These are phyloP conservation scores for Brassica rapa DNA, from an alignment of 345 rosid species.

Conservation along the genomic window DNA sequence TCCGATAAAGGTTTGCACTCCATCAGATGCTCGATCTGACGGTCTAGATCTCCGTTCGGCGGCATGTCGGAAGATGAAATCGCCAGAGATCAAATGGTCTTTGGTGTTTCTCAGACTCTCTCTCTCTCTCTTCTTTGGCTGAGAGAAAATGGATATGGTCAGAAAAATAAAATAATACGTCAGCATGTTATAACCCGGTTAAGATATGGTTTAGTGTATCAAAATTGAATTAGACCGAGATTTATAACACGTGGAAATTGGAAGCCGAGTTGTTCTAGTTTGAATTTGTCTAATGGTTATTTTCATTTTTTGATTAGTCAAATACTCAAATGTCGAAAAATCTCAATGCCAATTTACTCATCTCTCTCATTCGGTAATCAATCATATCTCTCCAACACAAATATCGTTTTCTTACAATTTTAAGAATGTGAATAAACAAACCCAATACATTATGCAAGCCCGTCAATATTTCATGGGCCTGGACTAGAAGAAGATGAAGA, in stretches of 20 bases:
- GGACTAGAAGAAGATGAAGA: not conserved
- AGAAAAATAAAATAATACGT: too few relatives aligned
- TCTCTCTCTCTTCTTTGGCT: slow-evolving; percentile 14
- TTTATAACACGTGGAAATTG: not conserved
- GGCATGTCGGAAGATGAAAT: slow-evolving; percentile 51
- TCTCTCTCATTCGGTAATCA: too few relatives aligned
- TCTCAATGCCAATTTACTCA: too few relatives aligned
- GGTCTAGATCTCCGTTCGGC: slow-evolving; percentile 93
- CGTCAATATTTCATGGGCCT: not conserved
- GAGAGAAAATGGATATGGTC: slow-evolving; percentile 15
- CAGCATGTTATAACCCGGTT: slow-evolving; percentile 17
- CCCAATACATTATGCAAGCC: not conserved
- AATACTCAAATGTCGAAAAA: not conserved
- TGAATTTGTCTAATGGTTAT: not conserved
- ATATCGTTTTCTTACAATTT: too few relatives aligned
- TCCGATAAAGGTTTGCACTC: slow-evolving; percentile 92
- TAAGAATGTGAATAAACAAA: too few relatives aligned
- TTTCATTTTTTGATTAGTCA: not conserved
- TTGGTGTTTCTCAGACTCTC: not conserved
- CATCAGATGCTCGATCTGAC: slow-evolving; percentile 97
- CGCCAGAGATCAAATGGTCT: slow-evolving; percentile 17
- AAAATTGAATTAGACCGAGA: not conserved
- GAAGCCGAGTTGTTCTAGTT: not conserved
- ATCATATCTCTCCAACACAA: too few relatives aligned
- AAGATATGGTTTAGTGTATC: slow-evolving; percentile 17